Evolutionary conservation across 2,329 filamentous ascomycete species (phyloP).

Genomic region (Aspergillus pseudonomiae): DNA sequence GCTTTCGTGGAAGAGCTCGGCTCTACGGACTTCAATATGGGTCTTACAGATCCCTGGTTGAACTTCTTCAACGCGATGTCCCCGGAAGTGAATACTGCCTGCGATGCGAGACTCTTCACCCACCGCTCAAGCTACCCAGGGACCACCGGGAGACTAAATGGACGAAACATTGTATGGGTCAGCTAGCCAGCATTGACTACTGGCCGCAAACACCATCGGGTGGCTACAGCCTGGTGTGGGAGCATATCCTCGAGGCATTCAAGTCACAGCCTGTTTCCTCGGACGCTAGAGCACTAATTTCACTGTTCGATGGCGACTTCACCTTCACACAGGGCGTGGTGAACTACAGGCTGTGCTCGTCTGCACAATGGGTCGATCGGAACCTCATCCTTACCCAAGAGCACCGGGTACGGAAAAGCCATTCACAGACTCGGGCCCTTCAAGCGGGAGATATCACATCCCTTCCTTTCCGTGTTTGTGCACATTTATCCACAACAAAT

Average conservation of each 20-base stretch:
- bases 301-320: constrained; percentile 4
- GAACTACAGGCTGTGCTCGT: not conserved
- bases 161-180: constrained; percentile 9
- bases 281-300: not conserved
- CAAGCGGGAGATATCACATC: not conserved
- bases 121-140: not conserved
- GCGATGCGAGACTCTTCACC: constrained; percentile 7
- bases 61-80: constrained; percentile 4
- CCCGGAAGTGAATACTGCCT: constrained; percentile 1
- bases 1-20: not conserved
- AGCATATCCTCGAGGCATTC: constrained; percentile 6
- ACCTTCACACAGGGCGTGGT: not conserved
- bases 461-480: constrained; percentile 8
- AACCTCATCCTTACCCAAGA: constrained; percentile 6
- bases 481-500: constrained; percentile 6
- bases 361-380: not conserved
- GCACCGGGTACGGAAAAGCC: not conserved
- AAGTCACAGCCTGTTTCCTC: not conserved
- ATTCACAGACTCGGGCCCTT: not conserved
- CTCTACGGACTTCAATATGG: not conserved
- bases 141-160: constrained; percentile 7
- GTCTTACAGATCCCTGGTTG: not conserved
- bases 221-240: constrained; percentile 8
- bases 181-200: constrained; percentile 4
- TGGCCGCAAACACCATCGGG: constrained; percentile 2